Base-by-base conservation (phyloP, 257 asterid species). In the Solanum appendiculatum region DNA sequence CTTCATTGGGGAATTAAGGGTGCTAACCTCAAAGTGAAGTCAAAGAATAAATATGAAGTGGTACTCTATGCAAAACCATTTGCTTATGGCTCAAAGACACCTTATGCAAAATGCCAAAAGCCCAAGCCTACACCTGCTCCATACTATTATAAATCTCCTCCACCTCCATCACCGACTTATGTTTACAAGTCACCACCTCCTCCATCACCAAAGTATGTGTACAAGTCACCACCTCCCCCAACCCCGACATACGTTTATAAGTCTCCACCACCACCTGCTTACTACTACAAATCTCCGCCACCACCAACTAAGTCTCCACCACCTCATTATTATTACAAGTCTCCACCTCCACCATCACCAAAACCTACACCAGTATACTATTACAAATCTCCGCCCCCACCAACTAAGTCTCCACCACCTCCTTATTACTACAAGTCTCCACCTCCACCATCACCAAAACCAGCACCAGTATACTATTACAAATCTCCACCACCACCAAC, bases 221-320 rank as follows among this genome's bases (percentile, higher is more conserved):
- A 91, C 12, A 90, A 90, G 20, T 90, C 93, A 1, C 92, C 94
- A 1, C 91, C 90, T 88, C 92, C 33, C 21, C 77, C 7, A 56
- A 29, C 86, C 0, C 85, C 88, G 34, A 58, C 87, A 12, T 89
- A 90, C 25, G 25, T 37, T 0, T 88, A 89, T 69, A 86, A 66
- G 2, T 85, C 92, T 83, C 92, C 33, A 37, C 77, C 7, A 37
- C 40, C 86, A 2, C 82, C 88, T 9, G 36, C 75, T 4, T 83
- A 72, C 27, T 42, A 81, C 5, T 78, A 78, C 16, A 40, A 72
- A 8, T 66, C 86, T 0, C 90, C 92, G 0, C 51, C 91, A 0
- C 74, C 88, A 0, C 88, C 90, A 5, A n/a, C n/a, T n/a, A n/a
- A n/a, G n/a, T 29, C 89, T 0, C 54, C 83, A 1, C 31, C 77